Percentiles rank a stretch among this genome's conserved stretches.
phyloP scores from a whole-genome alignment of 2,329 filamentous ascomycete species.

The Hypomyces rosellus region DNA sequence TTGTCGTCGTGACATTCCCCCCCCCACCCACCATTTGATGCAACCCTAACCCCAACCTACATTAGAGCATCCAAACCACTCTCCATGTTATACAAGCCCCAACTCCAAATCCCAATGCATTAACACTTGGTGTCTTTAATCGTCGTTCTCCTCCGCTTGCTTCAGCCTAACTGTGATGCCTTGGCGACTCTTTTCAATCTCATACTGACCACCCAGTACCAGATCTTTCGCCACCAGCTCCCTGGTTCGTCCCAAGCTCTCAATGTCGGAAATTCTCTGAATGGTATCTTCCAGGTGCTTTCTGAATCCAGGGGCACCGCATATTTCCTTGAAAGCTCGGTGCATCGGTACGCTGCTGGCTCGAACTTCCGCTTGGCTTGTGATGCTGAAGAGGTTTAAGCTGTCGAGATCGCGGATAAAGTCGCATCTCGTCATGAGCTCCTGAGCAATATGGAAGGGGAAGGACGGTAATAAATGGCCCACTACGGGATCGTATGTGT shows the following conservation, averaged over 20 bases:
- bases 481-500: conserved; percentile 56
- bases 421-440: conserved; percentile 93
- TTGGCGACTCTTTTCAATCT: conserved; percentile 42
- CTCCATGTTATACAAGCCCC: no score
- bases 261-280: conserved; percentile 83
- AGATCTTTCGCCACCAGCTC: conserved; percentile 95
- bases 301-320: conserved; percentile 68
- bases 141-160: conserved; percentile 32
- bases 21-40: no score
- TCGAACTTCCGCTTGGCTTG: conserved; percentile 76
- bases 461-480: conserved; percentile 77
- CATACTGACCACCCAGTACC: conserved; percentile 76
- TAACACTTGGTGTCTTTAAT: background rate
- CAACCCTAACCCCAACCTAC: no score
- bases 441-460: conserved; percentile 72
- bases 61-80: no score
- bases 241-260: conserved; percentile 86
- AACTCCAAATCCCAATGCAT: no score
- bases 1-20: no score
- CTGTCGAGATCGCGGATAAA: conserved; percentile 92
- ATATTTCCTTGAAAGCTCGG: conserved; percentile 81
- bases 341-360: conserved; percentile 97
- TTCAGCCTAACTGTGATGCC: conserved; percentile 38
- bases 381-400: conserved; percentile 92
- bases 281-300: conserved; percentile 76